phyloP scores from a whole-genome alignment of 129 eudicot species.

The Cynara cardunculus region DNA sequence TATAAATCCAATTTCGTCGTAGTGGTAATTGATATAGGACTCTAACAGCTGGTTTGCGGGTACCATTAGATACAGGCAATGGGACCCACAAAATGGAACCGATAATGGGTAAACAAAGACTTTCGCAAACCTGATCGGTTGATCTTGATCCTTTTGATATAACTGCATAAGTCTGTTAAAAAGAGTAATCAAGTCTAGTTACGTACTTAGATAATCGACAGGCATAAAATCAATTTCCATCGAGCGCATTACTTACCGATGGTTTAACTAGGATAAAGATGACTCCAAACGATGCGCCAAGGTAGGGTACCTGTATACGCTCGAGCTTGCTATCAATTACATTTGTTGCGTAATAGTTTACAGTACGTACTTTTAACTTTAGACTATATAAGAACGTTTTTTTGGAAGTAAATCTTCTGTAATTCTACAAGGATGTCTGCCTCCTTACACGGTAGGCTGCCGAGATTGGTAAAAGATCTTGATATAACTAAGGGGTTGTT shows the following conservation, averaged over 20 bases:
- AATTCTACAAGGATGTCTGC: not conserved
- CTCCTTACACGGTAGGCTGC: not conserved
- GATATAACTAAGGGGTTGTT: no score
- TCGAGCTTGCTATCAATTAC: not conserved
- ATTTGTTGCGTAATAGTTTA: not conserved
- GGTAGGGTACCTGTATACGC: slow-evolving; percentile 72
- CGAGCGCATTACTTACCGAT: slow-evolving; percentile 46
- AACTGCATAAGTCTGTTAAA: slow-evolving; percentile 79
- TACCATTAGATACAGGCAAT: not conserved
- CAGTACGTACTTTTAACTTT: not conserved
- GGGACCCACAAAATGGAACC: slow-evolving; percentile 2
- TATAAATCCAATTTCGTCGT: no score
- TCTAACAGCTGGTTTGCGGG: not conserved
- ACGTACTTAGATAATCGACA: not conserved
- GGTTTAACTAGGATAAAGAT: slow-evolving; percentile 84
- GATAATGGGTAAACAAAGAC: not conserved
- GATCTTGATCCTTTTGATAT: slow-evolving; percentile 84
- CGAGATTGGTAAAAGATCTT: not conserved
- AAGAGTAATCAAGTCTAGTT: not conserved
- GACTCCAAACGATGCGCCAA: slow-evolving; percentile 91
- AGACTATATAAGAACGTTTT: no score
- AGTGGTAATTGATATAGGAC: not conserved
- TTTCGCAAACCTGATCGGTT: slow-evolving; percentile 69
- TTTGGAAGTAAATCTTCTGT: not conserved
- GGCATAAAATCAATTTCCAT: not conserved